phyloP scores from a whole-genome alignment of 2,329 filamentous ascomycete genomes.

The Penicillium griseofulvum region DNA sequence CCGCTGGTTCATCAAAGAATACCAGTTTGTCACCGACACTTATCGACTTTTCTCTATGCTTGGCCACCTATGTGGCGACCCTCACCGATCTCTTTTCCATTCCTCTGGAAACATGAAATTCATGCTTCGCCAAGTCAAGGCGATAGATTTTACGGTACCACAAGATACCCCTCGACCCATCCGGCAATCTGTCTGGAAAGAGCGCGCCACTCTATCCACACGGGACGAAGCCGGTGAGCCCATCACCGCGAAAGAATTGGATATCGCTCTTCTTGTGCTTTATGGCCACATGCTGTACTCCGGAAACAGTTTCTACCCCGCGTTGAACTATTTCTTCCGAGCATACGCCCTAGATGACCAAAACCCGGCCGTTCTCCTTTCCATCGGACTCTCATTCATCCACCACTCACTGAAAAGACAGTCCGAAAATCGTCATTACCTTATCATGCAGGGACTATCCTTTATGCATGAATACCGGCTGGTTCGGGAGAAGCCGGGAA shows the following conservation, averaged over 20 bases:
- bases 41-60: slow-evolving; percentile 79
- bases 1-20: slow-evolving; percentile 80
- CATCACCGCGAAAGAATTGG: slow-evolving; percentile 54
- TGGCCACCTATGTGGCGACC: slow-evolving; percentile 72
- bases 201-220: slow-evolving; percentile 42
- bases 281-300: slow-evolving; percentile 89
- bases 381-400: slow-evolving; percentile 78
- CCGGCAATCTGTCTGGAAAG: slow-evolving; percentile 45
- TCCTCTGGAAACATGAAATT: slow-evolving; percentile 85
- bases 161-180: slow-evolving; percentile 39
- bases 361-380: slow-evolving; percentile 77
- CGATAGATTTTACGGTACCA: slow-evolving; percentile 70
- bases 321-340: slow-evolving; percentile 83
- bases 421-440: slow-evolving; percentile 83
- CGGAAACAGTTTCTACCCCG: slow-evolving; percentile 77
- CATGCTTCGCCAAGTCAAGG: slow-evolving; percentile 85
- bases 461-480: slow-evolving; percentile 76
- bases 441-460: slow-evolving; percentile 77
- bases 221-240: slow-evolving; percentile 37
- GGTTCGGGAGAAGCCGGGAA: slow-evolving; percentile 49
- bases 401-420: slow-evolving; percentile 88
- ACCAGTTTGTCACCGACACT: slow-evolving; percentile 74
- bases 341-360: slow-evolving; percentile 69
- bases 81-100: slow-evolving; percentile 62
- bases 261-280: slow-evolving; percentile 77